phyloP scores from a whole-genome alignment of 2,329 filamentous ascomycete species.

The Xylariaceae sp. region DNA sequence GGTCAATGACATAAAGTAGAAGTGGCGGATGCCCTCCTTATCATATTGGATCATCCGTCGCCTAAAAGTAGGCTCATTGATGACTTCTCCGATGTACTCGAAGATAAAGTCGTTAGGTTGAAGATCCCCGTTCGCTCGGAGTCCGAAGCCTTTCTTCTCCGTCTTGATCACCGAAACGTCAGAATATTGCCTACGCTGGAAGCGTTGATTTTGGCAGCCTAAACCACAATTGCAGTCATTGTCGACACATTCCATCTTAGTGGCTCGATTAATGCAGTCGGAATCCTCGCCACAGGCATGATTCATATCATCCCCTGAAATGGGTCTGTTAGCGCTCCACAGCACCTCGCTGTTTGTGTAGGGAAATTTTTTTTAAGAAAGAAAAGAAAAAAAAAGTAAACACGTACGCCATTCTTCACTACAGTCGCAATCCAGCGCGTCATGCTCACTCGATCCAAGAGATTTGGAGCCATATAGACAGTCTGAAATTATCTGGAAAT shows the following conservation, averaged over 20 bases:
- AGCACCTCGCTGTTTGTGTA: conserved; percentile 15
- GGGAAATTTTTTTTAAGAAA: too few relatives aligned
- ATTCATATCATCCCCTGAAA: conserved; percentile 65
- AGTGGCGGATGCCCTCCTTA: conserved; percentile 95
- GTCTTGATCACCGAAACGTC: conserved; percentile 95
- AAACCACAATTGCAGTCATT: conserved; percentile 85
- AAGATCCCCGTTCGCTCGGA: conserved; percentile 79
- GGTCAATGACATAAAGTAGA: conserved; percentile 99
- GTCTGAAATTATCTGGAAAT: conserved; percentile 79
- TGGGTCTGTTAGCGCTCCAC: conserved; percentile 25
- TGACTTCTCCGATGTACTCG: conserved; percentile 98
- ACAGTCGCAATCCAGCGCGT: conserved; percentile 92
- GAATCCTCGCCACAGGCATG: conserved; percentile 92
- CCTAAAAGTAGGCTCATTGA: conserved; percentile 88
- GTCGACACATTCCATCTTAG: conserved; percentile 91
- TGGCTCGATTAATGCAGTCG: conserved; percentile 97
- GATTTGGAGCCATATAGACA: conserved; percentile 92
- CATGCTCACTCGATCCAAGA: conserved; percentile 89
- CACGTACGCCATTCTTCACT: conserved; percentile 90
- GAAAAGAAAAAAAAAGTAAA: conserved; percentile 1
- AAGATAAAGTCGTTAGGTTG: conserved; percentile 90
- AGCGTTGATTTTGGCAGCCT: conserved; percentile 91
- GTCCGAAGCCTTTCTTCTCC: conserved; percentile 94
- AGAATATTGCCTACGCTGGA: conserved; percentile 87
- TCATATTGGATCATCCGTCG: conserved; percentile 92